Conservation (phyloP, 768 basidiomycete species). For the Lanmaoa pseudosensibilis region DNA sequence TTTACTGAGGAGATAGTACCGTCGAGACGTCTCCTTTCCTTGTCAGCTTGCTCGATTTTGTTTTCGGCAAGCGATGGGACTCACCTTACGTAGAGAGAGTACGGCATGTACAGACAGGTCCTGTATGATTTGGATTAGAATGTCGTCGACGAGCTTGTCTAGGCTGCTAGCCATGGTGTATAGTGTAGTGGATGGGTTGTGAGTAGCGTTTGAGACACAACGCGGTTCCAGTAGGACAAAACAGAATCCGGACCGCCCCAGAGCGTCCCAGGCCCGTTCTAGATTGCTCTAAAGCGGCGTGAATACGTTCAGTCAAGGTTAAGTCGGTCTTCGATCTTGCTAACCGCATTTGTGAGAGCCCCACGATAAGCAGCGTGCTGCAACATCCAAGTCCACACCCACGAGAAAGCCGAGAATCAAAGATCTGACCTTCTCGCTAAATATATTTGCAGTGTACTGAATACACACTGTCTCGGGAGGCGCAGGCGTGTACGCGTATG, state of each 20-base stretch:
- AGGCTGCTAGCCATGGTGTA: constrained; percentile 9
- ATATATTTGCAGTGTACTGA: not conserved
- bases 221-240: too few relatives aligned
- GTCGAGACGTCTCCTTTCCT: constrained; percentile 25
- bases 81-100: constrained; percentile 25
- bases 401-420: not conserved
- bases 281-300: too few relatives aligned
- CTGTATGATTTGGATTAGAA: constrained; percentile 24
- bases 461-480: not conserved
- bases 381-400: not conserved
- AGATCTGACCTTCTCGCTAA: not conserved
- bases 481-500: not conserved
- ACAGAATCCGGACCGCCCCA: too few relatives aligned
- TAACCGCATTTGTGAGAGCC: not conserved
- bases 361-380: not conserved
- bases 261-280: too few relatives aligned
- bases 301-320: too few relatives aligned
- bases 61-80: not conserved
- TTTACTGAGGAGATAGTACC: constrained; percentile 29
- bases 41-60: not conserved
- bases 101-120: constrained; percentile 14
- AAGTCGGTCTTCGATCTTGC: too few relatives aligned
- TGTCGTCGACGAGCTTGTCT: constrained; percentile 29
- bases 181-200: not conserved
- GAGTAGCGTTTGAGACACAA: not conserved